Percentiles rank a stretch among this genome's conserved stretches.
Conservation (phyloP, 2,329 filamentous ascomycete genomes). For the Byssoonygena ceratinophila region DNA sequence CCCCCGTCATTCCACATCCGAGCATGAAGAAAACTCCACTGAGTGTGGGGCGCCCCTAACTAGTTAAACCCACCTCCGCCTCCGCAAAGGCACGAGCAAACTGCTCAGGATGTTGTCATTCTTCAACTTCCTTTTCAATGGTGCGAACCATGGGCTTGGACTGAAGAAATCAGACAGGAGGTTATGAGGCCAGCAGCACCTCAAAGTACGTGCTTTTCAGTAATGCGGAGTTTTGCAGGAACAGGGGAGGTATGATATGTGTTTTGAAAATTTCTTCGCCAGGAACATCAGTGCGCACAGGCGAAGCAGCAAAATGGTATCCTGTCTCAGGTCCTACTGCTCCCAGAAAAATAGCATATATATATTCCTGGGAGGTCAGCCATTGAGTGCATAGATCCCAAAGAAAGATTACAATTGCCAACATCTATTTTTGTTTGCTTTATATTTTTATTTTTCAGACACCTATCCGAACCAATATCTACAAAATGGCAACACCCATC, state of each 20-base stretch:
- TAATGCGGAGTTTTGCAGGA: not conserved
- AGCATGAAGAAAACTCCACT: not conserved
- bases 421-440: not conserved
- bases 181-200: not conserved
- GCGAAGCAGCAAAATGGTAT: not conserved
- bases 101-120: conserved; percentile 1
- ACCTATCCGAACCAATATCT: not conserved
- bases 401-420: not conserved
- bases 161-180: not conserved
- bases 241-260: not conserved
- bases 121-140: not conserved
- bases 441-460: not conserved
- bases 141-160: not conserved
- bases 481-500: conserved; percentile 36
- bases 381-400: not conserved
- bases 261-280: not conserved
- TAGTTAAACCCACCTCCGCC: not conserved
- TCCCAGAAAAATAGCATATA: not conserved
- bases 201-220: not conserved
- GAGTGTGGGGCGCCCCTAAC: too few species aligned
- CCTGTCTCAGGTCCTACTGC: not conserved
- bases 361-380: not conserved
- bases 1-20: too few species aligned
- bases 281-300: not conserved
- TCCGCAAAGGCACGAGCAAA: too few species aligned